Evolutionary conservation across 306 rosid species (phyloP).

Genomic region (Vigna hirtella): DNA sequence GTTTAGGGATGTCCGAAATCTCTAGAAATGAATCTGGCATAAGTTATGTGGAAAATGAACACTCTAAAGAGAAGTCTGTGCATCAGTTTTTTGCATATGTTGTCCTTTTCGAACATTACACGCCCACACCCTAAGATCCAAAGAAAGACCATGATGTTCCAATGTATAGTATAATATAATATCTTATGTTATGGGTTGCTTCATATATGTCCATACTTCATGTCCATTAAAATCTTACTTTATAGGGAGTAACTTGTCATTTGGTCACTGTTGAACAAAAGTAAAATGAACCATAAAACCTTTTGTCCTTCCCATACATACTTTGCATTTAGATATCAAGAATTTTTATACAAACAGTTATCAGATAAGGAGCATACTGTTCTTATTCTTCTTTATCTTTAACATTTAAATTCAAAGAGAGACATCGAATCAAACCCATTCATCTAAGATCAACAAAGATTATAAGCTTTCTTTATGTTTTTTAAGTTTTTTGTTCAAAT

Average conservation of each 20-base stretch:
- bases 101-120: not conserved
- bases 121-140: not conserved
- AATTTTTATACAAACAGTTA: not conserved
- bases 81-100: not conserved
- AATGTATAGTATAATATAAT: no score
- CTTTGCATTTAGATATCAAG: not conserved
- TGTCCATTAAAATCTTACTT: not conserved
- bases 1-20: no score
- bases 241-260: not conserved
- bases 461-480: not conserved
- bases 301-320: not conserved
- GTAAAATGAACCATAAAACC: not conserved
- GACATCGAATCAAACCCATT: not conserved
- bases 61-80: not conserved
- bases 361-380: not conserved
- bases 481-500: not conserved
- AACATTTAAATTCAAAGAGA: not conserved
- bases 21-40: no score
- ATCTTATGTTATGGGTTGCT: not conserved
- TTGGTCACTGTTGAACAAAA: not conserved
- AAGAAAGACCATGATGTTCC: not conserved
- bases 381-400: constrained; percentile 15
- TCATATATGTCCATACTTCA: not conserved
- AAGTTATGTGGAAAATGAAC: not conserved
- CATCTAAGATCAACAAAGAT: not conserved